Base-by-base conservation (phyloP, 176 grass and related monocot genomes). In the Rhipidocladum racemiflorum region DNA sequence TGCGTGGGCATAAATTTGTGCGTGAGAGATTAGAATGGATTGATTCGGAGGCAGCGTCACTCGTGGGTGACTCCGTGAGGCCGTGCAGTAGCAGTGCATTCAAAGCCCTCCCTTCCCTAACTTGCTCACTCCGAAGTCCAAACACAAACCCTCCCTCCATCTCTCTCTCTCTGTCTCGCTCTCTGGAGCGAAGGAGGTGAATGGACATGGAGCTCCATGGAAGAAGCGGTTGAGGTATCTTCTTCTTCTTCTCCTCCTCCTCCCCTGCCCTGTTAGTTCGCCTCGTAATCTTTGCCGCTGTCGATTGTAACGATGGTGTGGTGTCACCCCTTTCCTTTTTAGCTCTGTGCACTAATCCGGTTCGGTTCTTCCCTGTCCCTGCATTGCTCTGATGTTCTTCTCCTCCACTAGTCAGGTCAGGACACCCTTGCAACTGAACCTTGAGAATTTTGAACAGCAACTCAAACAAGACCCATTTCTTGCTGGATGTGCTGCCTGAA, bases 181-280 rank as follows among this genome's bases (percentile, higher is more conserved):
- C 46, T 17, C 15, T 18, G 16, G 49, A 51, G 6, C 16, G 0
- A 9, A 56, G 21, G 21, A n/a, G 53, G 53, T 23, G 10, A 23
- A 20, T 16, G 12, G 11, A 59, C 35, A 56, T 28, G 78, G 49
- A 29, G 35, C 78, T 81, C 78, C 64, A 56, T 81, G 78, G 51
- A 57, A 43, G 23, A 28, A 29, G 61, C 40, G 29, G 28, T 15
- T 59, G 51, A 42, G 73, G 73, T 60, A 27, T 76, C 74, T 43
- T 76, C 73, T 43, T 76, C 73, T 55, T n/a, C 30, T 18, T 76
- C 74, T 43, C 60, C 73, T 43, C 60, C 73, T 55, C 14, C 30
- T 18, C n/a, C n/a, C 42, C 49, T 75, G 11, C 7, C 30, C 51
- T 25, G 5, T 10, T 21, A 6, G 18, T 42, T 9, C 11, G 10